Evolutionary conservation across 305 asterid species (phyloP).

Genomic region (Coffea humblotiana): DNA sequence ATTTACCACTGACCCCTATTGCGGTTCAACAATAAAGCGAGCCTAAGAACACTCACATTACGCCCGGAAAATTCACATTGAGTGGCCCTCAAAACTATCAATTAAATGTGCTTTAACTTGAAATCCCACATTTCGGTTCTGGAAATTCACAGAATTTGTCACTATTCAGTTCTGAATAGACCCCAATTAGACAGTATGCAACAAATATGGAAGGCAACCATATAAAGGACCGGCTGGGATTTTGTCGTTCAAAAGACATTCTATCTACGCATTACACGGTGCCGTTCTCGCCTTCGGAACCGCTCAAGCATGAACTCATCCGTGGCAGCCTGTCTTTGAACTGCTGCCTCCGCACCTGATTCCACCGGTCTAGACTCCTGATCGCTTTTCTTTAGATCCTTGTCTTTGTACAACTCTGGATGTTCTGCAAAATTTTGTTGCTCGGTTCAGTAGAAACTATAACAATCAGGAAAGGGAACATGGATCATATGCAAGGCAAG

Average conservation of each 20-base stretch:
- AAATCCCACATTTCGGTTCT: background rate
- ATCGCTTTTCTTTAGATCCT: constrained; percentile 44
- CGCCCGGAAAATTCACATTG: background rate
- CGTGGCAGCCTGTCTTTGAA: constrained; percentile 91
- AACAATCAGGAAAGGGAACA: background rate
- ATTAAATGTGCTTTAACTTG: background rate
- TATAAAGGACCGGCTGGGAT: background rate
- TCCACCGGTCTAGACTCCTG: constrained; percentile 50
- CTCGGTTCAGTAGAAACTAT: background rate
- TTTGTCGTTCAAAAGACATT: constrained; percentile 1
- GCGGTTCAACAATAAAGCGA: too few relatives aligned
- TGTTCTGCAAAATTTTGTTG: constrained; percentile 51
- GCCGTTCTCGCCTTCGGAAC: constrained; percentile 92
- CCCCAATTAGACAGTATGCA: background rate
- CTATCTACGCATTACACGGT: constrained; percentile 79
- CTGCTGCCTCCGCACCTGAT: constrained; percentile 54
- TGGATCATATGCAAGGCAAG: background rate
- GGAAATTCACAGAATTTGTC: background rate
- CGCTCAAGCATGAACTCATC: constrained; percentile 94
- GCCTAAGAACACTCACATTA: too few relatives aligned
- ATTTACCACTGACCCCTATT: too few relatives aligned
- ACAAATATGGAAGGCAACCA: too few relatives aligned
- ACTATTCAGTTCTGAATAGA: too few relatives aligned
- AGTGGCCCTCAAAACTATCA: background rate
- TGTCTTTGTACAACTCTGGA: constrained; percentile 59